These are phyloP conservation scores for Medicago ruthenica DNA, from an alignment of 306 rosid genomes.

Conservation along the genomic window DNA sequence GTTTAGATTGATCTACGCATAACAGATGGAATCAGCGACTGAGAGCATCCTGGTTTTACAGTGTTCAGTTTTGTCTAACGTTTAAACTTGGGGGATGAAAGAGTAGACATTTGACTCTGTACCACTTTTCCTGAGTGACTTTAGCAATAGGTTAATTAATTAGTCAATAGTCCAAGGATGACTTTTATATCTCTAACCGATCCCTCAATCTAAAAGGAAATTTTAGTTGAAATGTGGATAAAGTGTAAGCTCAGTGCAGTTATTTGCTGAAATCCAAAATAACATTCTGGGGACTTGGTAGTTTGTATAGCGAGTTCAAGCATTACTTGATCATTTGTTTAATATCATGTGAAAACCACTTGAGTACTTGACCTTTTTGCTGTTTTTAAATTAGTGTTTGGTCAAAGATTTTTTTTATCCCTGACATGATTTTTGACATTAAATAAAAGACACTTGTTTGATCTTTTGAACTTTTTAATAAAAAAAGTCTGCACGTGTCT, in stretches of 20 bases:
- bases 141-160: not conserved
- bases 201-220: not conserved
- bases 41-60: constrained; percentile 4
- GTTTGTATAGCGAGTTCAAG: not conserved
- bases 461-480: constrained; percentile 5
- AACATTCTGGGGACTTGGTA: constrained; percentile 6
- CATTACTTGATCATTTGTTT: not conserved
- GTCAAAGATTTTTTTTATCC: constrained; percentile 8
- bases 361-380: constrained; percentile 2
- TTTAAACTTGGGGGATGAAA: not conserved
- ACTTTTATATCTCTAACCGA: not conserved
- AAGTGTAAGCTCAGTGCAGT: not conserved
- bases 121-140: not conserved
- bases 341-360: not conserved
- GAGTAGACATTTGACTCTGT: constrained; percentile 16
- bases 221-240: constrained; percentile 2
- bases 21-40: not conserved
- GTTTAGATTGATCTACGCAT: constrained; percentile 1
- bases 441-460: not conserved
- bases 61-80: not conserved
- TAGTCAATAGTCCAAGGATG: not conserved
- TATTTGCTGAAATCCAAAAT: constrained; percentile 10
- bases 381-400: not conserved
- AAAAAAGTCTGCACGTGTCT: not conserved
- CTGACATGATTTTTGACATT: not conserved